Evolutionary conservation across 2,329 filamentous ascomycete species (phyloP), one percentile per base, ranked within the genome.

Genomic region (Elsinoe batatas): DNA sequence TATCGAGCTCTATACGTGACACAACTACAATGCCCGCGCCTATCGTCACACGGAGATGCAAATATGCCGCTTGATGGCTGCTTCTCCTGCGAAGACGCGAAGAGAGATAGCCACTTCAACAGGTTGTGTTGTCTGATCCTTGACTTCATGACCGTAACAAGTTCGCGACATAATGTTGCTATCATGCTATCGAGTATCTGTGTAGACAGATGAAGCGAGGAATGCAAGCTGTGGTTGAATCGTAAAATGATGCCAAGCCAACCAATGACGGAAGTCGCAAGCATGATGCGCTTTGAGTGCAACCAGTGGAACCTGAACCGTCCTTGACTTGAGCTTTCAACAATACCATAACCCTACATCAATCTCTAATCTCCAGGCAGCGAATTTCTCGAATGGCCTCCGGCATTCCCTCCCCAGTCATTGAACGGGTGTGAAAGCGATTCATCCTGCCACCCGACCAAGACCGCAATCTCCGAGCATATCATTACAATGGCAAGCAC

Each of bases 401-500:
- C 20, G 13, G 18, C 40, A 22, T 44, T 12, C 40, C 26, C 40
- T 22, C 10, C n/a, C 10, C 6, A 44, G 18, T 22, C 40, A 44
- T 26, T 38, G 32, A 36, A 17, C 36, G 22, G 32, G 33, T 20
- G 13, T 38, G 32, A 13, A 20, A 22, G 20, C 33, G 15, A 8
- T 51, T 15, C 18, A 33, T 15, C 36, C 18, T 51, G 11, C 6
- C 17, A 38, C 20, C 13, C 12, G 33, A 17, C 15, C 32, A 38
- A 20, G 13, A 51, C 35, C 47, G 47, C 47, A 51, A 37, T 33
- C 17, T 54, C 56, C 22, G 13, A 22, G 12, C 30, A 26, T n/a
- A 12, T 54, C 58, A 49, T 57, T 33, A 57, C 56, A 54, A 91
- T 91, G 87, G 82, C 86, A 63, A 87, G 84, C 76, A 91, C 88